phyloP scores from a whole-genome alignment of 2,329 filamentous ascomycete species.

The Diplodia sapinea region DNA sequence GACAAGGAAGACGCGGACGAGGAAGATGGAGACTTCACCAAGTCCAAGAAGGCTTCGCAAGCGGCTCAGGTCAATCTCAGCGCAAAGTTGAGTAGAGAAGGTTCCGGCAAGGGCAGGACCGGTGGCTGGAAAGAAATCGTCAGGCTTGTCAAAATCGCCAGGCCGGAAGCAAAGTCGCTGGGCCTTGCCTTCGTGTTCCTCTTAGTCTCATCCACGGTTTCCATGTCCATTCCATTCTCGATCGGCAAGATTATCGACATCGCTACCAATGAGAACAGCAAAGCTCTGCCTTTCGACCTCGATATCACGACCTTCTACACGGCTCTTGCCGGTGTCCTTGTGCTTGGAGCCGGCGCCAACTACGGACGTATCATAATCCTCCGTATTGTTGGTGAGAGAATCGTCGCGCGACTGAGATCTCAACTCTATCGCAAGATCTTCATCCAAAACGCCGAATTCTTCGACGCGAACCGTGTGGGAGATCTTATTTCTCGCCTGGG shows the following conservation, averaged over 20 bases:
- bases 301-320: constrained; percentile 87
- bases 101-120: constrained; percentile 56
- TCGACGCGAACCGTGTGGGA: constrained; percentile 95
- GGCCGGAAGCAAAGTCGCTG: constrained; percentile 80
- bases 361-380: constrained; percentile 93
- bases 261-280: constrained; percentile 67
- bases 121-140: constrained; percentile 76
- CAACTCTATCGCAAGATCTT: constrained; percentile 91
- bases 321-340: constrained; percentile 74
- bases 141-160: constrained; percentile 86
- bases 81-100: constrained; percentile 85
- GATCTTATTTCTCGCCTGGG: constrained; percentile 94
- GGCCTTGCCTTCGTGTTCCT: constrained; percentile 82
- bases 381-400: constrained; percentile 91
- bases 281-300: constrained; percentile 79
- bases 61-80: constrained; percentile 89
- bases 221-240: constrained; percentile 95
- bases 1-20: constrained; percentile 49
- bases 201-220: constrained; percentile 87
- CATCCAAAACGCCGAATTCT: constrained; percentile 98
- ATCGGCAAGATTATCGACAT: constrained; percentile 95
- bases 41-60: constrained; percentile 82
- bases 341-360: constrained; percentile 85
- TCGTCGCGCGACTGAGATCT: constrained; percentile 86
- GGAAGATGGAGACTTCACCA: constrained; percentile 67